These are phyloP conservation scores for Pseudogymnoascus sp. DNA, from an alignment of 2,329 filamentous ascomycete species.

Conservation along the genomic window DNA sequence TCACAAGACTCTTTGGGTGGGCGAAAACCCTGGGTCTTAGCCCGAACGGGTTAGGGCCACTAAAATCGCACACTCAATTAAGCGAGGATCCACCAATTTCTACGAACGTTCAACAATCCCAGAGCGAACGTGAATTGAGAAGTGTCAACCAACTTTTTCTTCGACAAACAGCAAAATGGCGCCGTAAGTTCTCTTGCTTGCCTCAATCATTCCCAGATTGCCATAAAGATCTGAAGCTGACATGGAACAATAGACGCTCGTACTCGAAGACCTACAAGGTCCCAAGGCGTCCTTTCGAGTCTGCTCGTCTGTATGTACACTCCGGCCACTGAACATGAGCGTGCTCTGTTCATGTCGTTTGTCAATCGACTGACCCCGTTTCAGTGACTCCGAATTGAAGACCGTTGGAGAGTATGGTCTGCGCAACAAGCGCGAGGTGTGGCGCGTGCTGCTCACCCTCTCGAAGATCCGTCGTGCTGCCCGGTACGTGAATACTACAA, in stretches of 20 bases:
- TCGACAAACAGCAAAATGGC: constrained; percentile 31
- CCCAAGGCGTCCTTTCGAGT: constrained; percentile 87
- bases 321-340: constrained; percentile 96
- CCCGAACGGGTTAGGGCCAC: constrained; percentile 10
- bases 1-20: constrained; percentile 7
- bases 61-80: constrained; percentile 10
- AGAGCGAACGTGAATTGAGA: constrained; percentile 13
- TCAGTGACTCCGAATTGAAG: constrained; percentile 98
- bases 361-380: constrained; percentile 58
- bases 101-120: neutral
- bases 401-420: constrained; percentile 99
- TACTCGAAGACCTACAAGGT: constrained; percentile 99
- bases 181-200: constrained; percentile 29
- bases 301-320: constrained; percentile 94
- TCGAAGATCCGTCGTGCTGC: constrained; percentile 99
- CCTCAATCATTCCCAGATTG: neutral
- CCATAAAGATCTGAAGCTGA: neutral
- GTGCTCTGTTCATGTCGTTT: constrained; percentile 96
- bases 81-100: constrained; percentile 13
- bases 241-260: constrained; percentile 41
- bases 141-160: constrained; percentile 12
- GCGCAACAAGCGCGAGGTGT: constrained; percentile 99
- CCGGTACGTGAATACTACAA: constrained; percentile 57
- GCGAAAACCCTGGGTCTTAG: constrained; percentile 7
- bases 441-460: constrained; percentile 98